Conservation (phyloP, 2,329 filamentous ascomycete genomes). For the Monosporascus ibericus region DNA sequence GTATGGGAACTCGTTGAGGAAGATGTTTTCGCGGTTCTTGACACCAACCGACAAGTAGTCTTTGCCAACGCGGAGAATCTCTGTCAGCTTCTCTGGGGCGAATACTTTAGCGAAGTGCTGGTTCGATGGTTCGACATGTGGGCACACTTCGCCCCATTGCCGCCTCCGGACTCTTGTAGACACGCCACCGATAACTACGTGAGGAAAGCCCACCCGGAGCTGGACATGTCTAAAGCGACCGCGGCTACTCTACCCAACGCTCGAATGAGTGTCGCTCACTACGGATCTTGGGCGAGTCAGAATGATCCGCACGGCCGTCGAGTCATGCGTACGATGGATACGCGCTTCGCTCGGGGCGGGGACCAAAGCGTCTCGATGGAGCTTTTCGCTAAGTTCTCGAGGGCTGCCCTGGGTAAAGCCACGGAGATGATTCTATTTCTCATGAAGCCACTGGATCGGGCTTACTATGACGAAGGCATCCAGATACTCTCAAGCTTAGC, state of each 20-base stretch:
- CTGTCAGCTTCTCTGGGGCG: conserved; percentile 5
- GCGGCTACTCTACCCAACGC: conserved; percentile 5
- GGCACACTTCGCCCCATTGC: conserved; percentile 7
- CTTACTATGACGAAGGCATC: conserved; percentile 1
- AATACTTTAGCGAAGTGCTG: conserved; percentile 1
- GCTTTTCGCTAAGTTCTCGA: background rate
- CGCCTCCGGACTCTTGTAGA: conserved; percentile 1
- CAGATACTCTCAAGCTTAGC: background rate
- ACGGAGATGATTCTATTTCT: conserved; percentile 3
- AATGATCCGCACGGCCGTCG: conserved; percentile 1
- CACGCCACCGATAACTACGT: conserved; percentile 10
- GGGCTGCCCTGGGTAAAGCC: conserved; percentile 2
- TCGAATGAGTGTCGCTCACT: conserved; percentile 9
- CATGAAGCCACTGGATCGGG: conserved; percentile 2
- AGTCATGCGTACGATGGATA: background rate
- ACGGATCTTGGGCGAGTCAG: conserved; percentile 8
- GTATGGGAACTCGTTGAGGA: background rate
- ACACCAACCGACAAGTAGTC: conserved; percentile 5
- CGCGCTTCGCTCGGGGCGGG: background rate
- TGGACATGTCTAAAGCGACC: conserved; percentile 8
- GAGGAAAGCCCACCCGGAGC: conserved; percentile 5
- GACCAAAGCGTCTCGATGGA: background rate
- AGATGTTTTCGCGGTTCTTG: background rate
- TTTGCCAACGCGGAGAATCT: conserved; percentile 8
- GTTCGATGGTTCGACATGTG: conserved; percentile 3